Conservation (phyloP, 192 early-diverging fungal species). For the Kappamyces sp. region DNA sequence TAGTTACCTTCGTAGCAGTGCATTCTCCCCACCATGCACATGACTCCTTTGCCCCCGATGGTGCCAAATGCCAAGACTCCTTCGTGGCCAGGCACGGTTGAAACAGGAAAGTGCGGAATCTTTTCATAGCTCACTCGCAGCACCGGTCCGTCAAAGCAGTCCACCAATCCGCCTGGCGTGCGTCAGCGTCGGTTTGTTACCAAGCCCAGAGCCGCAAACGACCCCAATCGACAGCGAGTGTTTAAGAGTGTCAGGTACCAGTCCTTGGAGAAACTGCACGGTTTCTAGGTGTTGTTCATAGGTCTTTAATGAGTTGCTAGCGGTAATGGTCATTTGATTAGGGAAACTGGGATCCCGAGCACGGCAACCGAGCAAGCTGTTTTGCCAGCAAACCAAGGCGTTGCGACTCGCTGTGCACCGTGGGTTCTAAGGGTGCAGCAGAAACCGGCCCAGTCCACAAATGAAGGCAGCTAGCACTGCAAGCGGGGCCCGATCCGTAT, state of each 20-base stretch:
- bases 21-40: conserved; percentile 85
- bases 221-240: conserved; percentile 76
- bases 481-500: no score
- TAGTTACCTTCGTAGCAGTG: conserved; percentile 77
- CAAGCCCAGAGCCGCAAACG: conserved; percentile 78
- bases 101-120: conserved; percentile 75
- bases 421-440: no score
- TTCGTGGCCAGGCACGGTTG: conserved; percentile 55
- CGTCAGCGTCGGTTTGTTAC: no score
- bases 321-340: no score
- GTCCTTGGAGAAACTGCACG: conserved; percentile 18
- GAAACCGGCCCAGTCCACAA: no score
- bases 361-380: not conserved
- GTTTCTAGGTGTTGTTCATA: conserved; percentile 26
- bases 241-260: conserved; percentile 30
- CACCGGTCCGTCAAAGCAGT: conserved; percentile 61
- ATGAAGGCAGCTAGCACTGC: no score
- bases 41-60: conserved; percentile 61
- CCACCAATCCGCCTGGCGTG: no score
- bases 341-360: no score
- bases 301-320: no score
- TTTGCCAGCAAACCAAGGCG: not conserved
- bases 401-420: not conserved
- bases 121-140: conserved; percentile 26
- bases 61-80: conserved; percentile 83